A percentile compares a stretch with the other conserved stretches of the same genome.
Evolutionary conservation across 2,329 filamentous ascomycete species (phyloP).

Genomic region (Colletotrichum echinochloae): DNA sequence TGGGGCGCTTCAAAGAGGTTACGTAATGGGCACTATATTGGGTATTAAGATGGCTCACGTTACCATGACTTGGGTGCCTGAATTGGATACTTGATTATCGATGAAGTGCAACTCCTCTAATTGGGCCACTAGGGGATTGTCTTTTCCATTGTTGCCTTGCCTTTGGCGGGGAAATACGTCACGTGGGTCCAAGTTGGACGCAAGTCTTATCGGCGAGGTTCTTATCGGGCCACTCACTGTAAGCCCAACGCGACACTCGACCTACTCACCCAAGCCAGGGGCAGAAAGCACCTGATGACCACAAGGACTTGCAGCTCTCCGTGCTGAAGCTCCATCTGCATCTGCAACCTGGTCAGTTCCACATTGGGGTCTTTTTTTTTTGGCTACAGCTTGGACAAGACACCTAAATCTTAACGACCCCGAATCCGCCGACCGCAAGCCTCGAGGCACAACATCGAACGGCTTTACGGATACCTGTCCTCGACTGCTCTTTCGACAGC

Average conservation of each 20-base stretch:
- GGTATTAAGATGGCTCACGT: not conserved
- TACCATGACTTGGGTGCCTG: not conserved
- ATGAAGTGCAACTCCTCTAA: not conserved
- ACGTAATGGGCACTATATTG: not conserved
- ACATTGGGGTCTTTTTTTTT: constrained; percentile 16
- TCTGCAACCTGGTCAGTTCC: constrained; percentile 41
- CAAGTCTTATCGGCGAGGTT: not conserved
- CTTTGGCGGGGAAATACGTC: not conserved
- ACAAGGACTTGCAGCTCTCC: not conserved
- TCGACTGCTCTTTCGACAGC: not conserved
- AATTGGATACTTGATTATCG: not conserved
- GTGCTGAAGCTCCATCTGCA: constrained; percentile 24
- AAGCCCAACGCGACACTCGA: not conserved
- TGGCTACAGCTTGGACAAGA: constrained; percentile 33
- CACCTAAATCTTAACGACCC: constrained; percentile 25
- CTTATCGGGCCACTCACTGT: not conserved
- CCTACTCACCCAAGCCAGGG: not conserved
- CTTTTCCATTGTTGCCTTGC: not conserved
- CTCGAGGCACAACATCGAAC: constrained; percentile 8
- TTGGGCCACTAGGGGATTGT: not conserved
- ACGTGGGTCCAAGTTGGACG: not conserved
- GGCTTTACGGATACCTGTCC: constrained; percentile 15
- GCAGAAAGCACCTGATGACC: not conserved
- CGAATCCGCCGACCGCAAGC: constrained; percentile 13
- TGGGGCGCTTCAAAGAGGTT: not conserved